Base-by-base conservation (phyloP, 2,329 filamentous ascomycete genomes). In the Penicillium vulpinum region DNA sequence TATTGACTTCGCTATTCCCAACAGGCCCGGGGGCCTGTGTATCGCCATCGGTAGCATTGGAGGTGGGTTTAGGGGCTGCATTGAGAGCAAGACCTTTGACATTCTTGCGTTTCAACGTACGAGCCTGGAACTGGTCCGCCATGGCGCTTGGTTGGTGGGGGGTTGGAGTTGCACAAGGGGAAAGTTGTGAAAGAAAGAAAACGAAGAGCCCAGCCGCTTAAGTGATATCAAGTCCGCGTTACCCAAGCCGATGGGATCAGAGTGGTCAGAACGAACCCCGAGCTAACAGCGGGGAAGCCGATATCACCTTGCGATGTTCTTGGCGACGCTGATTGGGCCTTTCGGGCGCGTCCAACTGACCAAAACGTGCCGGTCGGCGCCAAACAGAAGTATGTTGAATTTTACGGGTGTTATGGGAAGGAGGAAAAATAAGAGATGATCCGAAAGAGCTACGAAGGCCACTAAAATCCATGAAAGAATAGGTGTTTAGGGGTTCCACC, bases 91-190 rank as follows among this genome's bases (percentile, higher is more conserved):
- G 88, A 36, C 92, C 93, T 80, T 97, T 97, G 77, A 96, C 89
- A 75, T 99, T 99, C 85, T 97, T 97, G 83, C 93, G 89, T 87
- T 97, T 97, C 88, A 99, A 89, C 60, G 94, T 95, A 73, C 84
- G 81, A 56, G 83, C 80, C 73, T 86, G 83, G 76, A 88, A 86
- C 53, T 78, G 76, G 71, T 87, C 84, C 62, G 82, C 80, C 82
- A 86, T 86, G 63, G 65, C 58, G 57, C 48, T 55, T 44, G 29
- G 15, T 38, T 51, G 49, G n/a, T 8, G 38, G 28, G 48, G 39
- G 44, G 44, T 35, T 18, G 46, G 47, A 56, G 31, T 28, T 51
- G 39, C 29, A 39, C 38, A n/a, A 45, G 40, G 41, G 33, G 38
- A 43, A 45, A 18, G 28, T 33, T 56, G 46, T 49, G 38, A 53